A percentile compares a stretch with the other conserved stretches of the same genome.
phyloP scores from a whole-genome alignment of 805 yeast genomes.

The Ascoidea asiatica region DNA sequence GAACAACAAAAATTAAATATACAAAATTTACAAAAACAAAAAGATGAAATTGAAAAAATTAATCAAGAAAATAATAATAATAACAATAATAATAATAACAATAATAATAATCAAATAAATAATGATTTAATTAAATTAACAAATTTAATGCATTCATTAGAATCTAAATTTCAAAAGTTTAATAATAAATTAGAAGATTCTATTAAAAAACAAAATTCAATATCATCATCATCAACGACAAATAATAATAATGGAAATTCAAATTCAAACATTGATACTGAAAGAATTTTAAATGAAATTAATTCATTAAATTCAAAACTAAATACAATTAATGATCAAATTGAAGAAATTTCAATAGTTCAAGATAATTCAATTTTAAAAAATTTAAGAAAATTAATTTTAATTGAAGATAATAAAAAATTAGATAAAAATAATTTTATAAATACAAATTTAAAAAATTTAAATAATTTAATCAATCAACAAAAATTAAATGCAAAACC shows the following conservation, averaged over 20 bases:
- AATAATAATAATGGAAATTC: neutral
- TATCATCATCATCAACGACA: neutral
- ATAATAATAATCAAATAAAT: neutral
- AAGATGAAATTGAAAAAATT: neutral
- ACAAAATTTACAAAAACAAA: slow-evolving; percentile 8
- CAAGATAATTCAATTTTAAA: slow-evolving; percentile 4
- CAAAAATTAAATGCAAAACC: no score
- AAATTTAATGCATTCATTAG: no score
- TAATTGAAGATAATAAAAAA: slow-evolving; percentile 11
- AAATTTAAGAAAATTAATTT: slow-evolving; percentile 7
- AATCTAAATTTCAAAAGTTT: no score
- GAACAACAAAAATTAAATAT: slow-evolving; percentile 14
- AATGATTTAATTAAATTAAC: neutral
- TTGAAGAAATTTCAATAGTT: slow-evolving; percentile 4
- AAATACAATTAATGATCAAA: slow-evolving; percentile 8
- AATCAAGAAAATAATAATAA: neutral
- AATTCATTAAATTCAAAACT: slow-evolving; percentile 14
- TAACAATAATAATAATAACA: neutral
- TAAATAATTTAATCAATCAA: no score
- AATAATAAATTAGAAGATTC: neutral
- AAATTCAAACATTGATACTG: neutral
- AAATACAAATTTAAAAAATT: slow-evolving; percentile 13
- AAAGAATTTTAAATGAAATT: slow-evolving; percentile 9
- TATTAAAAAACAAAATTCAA: neutral
- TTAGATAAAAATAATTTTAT: slow-evolving; percentile 11